Base-by-base conservation (phyloP, 1,139 yeast genomes). In the Wickerhamomyces sp. region DNA sequence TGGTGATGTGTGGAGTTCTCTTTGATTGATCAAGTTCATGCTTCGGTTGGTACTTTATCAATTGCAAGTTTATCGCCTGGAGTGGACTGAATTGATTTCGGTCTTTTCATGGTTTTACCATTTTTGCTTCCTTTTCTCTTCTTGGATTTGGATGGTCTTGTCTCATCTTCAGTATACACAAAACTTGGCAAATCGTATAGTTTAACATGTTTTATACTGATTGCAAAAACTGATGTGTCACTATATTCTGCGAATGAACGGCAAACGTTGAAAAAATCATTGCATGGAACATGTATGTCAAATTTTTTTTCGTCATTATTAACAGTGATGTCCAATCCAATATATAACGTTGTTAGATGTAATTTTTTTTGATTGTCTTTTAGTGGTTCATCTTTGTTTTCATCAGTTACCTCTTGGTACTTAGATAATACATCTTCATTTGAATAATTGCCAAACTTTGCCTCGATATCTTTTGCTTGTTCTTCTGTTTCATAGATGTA, bases 261-360 rank as follows among this genome's bases (percentile, higher is more conserved):
- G 64, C 97, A 88, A 15, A 89, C 68, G 44, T 76, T 81, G 65
- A 76, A 88, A 62, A 91, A 93, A 51, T 93, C 99, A 18, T 89
- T 77, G 61, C 98, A 91, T 10, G 98, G 97, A 55, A 84, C 77
- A 57, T 89, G 96, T 44, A 93, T 85, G 61, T 93, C 97, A 51
- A 93, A 73, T 57, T 82, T 84, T 59, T 79, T 82, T 33, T 72
- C 79, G 11, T 74, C 77, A 43, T 57, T 64, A n/a, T 51, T 51
- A n/a, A 51, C 47, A 42, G 75, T 45, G 34, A 91, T 73, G 38
- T 83, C 82, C 43, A 93, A 68, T 0, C 98, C 99, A 53, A 93
- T 79, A 64, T 76, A 94, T 52, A 90, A 71, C 40, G 87, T 84
- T 13, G 95, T 84, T 10, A 91, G 66, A 62, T 84, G 85, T 11